Evolutionary conservation across 805 yeast genomes (phyloP).

Genomic region (Yamadazyma tumulicola): DNA sequence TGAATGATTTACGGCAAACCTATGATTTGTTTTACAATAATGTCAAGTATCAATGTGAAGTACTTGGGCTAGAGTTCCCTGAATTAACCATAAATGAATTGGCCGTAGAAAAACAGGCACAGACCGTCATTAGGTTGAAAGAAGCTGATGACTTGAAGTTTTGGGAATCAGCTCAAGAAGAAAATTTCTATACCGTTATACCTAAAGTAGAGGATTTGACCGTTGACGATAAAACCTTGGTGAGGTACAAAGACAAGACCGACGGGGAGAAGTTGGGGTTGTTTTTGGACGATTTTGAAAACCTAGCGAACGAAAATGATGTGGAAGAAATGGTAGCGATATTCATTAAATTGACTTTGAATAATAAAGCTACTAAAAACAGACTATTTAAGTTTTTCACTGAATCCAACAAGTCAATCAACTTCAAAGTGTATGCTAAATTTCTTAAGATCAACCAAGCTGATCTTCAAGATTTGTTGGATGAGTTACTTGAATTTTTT

Average conservation of each 20-base stretch:
- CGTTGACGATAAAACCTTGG: slow-evolving; percentile 8
- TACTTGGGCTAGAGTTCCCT: slow-evolving; percentile 14
- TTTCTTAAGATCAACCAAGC: slow-evolving; percentile 61
- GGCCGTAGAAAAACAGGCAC: slow-evolving; percentile 9
- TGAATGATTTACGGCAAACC: slow-evolving; percentile 18
- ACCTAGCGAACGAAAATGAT: slow-evolving; percentile 42
- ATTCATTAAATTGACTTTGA: slow-evolving; percentile 50
- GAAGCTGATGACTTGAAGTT: slow-evolving; percentile 19
- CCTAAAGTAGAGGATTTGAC: slow-evolving; percentile 38
- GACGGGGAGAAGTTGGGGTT: slow-evolving; percentile 40
- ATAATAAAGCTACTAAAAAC: slow-evolving; percentile 70
- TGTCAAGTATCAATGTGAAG: slow-evolving; percentile 8
- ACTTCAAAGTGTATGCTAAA: slow-evolving; percentile 53
- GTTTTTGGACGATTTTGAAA: slow-evolving; percentile 42
- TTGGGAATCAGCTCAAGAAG: slow-evolving; percentile 70
- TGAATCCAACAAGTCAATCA: slow-evolving; percentile 44
- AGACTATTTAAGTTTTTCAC: slow-evolving; percentile 56
- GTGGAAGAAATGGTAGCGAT: slow-evolving; percentile 46
- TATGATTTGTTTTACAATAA: slow-evolving; percentile 8
- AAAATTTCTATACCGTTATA: slow-evolving; percentile 57
- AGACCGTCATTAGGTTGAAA: slow-evolving; percentile 22
- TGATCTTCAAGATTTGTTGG: slow-evolving; percentile 47
- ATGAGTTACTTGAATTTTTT: slow-evolving; percentile 49
- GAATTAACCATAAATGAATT: slow-evolving; percentile 16
- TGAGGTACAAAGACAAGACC: slow-evolving; percentile 25